These are phyloP conservation scores for Cyberlindnera suaveolens DNA, from an alignment of 805 yeast species.

Conservation along the genomic window DNA sequence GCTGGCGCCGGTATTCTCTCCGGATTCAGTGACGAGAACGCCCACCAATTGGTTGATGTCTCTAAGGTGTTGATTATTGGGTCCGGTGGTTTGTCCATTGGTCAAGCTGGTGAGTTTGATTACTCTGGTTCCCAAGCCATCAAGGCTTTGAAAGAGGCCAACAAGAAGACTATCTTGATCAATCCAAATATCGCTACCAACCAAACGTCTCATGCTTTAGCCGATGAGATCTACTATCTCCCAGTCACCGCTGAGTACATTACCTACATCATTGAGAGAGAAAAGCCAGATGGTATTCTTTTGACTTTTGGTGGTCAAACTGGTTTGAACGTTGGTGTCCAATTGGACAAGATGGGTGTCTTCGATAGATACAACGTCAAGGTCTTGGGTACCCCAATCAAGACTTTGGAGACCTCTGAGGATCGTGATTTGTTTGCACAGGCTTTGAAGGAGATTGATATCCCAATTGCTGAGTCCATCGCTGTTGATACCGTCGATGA, in stretches of 20 bases:
- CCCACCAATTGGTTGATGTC: slow-evolving; percentile 71
- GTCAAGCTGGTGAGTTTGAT: slow-evolving; percentile 98
- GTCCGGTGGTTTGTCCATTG: slow-evolving; percentile 95
- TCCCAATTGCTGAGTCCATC: slow-evolving; percentile 94
- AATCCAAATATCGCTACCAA: slow-evolving; percentile 97
- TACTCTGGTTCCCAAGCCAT: slow-evolving; percentile 97
- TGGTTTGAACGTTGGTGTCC: slow-evolving; percentile 92
- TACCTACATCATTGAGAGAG: slow-evolving; percentile 90
- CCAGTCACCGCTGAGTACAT: slow-evolving; percentile 98
- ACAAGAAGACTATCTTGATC: slow-evolving; percentile 77
- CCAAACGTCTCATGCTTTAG: slow-evolving; percentile 91
- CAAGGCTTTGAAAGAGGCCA: slow-evolving; percentile 88
- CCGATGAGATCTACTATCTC: slow-evolving; percentile 90
- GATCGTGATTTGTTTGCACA: slow-evolving; percentile 95
- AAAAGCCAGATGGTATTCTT: slow-evolving; percentile 92
- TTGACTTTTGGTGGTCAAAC: slow-evolving; percentile 99
- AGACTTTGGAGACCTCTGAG: slow-evolving; percentile 92
- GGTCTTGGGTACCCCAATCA: slow-evolving; percentile 96
- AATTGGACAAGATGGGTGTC: slow-evolving; percentile 90
- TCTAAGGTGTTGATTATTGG: slow-evolving; percentile 87
- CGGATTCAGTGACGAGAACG: slow-evolving; percentile 52
- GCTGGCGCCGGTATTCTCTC: slow-evolving; percentile 60
- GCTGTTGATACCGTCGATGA: slow-evolving; percentile 94
- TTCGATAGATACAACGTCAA: slow-evolving; percentile 86
- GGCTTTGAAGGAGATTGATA: slow-evolving; percentile 90